These are phyloP conservation scores for Pholiota conissans DNA, from an alignment of 768 basidiomycete species.

Conservation along the genomic window DNA sequence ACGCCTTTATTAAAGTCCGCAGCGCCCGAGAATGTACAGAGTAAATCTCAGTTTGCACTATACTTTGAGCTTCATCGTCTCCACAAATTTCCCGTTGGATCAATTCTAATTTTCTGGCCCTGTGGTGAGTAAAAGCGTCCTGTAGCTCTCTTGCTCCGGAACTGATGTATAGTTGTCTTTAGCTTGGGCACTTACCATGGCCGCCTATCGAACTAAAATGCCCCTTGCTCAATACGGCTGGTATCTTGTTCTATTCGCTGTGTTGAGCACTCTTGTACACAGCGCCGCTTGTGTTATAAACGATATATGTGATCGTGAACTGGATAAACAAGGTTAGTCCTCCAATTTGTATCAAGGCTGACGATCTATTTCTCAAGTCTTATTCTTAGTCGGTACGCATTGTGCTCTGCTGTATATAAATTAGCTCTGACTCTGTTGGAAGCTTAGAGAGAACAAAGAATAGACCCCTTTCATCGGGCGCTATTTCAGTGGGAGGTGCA, in stretches of 20 bases:
- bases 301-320: background rate
- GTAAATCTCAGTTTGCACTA: background rate
- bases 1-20: too few species aligned
- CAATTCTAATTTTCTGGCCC: background rate
- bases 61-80: background rate
- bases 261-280: background rate
- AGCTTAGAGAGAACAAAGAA: slow-evolving; percentile 3
- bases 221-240: background rate
- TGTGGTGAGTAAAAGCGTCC: background rate
- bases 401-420: background rate
- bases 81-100: background rate
- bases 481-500: background rate
- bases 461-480: slow-evolving; percentile 6
- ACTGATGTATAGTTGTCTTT: background rate
- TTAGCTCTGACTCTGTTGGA: background rate
- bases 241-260: background rate
- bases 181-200: slow-evolving; percentile 1
- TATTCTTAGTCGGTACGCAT: background rate
- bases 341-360: background rate
- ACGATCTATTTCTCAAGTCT: background rate
- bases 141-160: too few species aligned
- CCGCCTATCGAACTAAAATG: background rate
- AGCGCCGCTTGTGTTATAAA: background rate
- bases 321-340: background rate
- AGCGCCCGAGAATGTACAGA: too few species aligned